Conservation (phyloP, 495 filamentous ascomycete genomes). For the Neurospora sp. region DNA sequence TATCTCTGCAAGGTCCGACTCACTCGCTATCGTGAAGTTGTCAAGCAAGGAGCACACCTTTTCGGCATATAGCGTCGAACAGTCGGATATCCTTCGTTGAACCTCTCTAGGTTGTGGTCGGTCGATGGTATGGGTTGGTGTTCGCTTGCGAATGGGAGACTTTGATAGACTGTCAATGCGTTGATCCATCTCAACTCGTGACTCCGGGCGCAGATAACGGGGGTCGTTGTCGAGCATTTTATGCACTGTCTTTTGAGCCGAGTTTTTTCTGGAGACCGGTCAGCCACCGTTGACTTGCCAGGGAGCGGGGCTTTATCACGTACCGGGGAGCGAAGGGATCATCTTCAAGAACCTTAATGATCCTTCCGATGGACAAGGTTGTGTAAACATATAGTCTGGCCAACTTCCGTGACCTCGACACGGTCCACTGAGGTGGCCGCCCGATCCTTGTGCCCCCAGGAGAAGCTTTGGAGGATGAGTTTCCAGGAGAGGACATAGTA, state of each 20-base stretch:
- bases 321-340: slow-evolving; percentile 34
- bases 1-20: slow-evolving; percentile 7
- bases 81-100: slow-evolving; percentile 16
- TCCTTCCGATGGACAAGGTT: slow-evolving; percentile 31
- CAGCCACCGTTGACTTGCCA: not conserved
- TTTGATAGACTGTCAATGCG: slow-evolving; percentile 24
- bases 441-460: slow-evolving; percentile 26
- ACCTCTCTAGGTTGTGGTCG: not conserved
- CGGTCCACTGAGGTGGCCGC: slow-evolving; percentile 35
- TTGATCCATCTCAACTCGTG: slow-evolving; percentile 30
- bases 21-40: slow-evolving; percentile 17
- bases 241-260: slow-evolving; percentile 39
- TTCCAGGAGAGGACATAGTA: slow-evolving; percentile 13
- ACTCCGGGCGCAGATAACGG: slow-evolving; percentile 35
- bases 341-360: slow-evolving; percentile 33
- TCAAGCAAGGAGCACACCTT: slow-evolving; percentile 16
- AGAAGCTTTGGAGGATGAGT: slow-evolving; percentile 3
- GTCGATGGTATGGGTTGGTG: not conserved
- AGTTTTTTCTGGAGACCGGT: slow-evolving; percentile 26
- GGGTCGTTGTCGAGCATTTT: slow-evolving; percentile 37
- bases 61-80: slow-evolving; percentile 16
- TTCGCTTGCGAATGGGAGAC: slow-evolving; percentile 11
- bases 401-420: slow-evolving; percentile 31
- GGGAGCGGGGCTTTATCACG: not conserved
- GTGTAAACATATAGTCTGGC: slow-evolving; percentile 37